Evolutionary conservation across 1,139 yeast genomes (phyloP), one percentile per base, ranked within the genome.

Genomic region (Meyerozyma carpophila): DNA sequence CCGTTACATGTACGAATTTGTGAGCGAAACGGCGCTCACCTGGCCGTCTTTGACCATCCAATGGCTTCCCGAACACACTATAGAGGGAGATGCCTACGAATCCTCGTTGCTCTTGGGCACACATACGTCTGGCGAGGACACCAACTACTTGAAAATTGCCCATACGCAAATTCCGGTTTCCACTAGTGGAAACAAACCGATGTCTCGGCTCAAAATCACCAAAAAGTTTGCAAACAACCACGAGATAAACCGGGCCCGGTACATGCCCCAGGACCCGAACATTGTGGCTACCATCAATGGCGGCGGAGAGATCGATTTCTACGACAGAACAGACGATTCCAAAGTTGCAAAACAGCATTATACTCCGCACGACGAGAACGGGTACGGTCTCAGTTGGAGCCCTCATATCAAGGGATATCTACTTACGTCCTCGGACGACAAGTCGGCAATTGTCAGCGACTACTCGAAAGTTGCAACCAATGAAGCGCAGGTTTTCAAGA

Each of bases 31-130:
- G 0, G 87, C 87, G 2, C 64, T 85, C 41, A 76, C 83, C 8
- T 86, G 94, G 94, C 94, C 95, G 1, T 82, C 91, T 4, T 66
- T 85, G 43, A 83, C 93, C 2, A 73, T 84, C 3, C 87, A 85
- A 63, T 85, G 93, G 89, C 63, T 84, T 14, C 90, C 90, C 1
- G 70, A 75, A 41, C 63, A 60, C 47, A 43, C 50, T 1, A 47
- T 43, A n/a, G 50, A 49, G 26, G 59, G 60, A 63, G 57, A 74
- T 50, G 50, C 76, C 57, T 49, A 77, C 58, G 66, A 71, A 55
- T 60, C 74, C 27, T 62, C 58, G 41, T 61, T 93, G 44, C 61
- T 91, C 20, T 64, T 91, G 36, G 96, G 97, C 10, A 93, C 98
- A 0, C 91, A 88, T 58, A 88, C 98, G 0, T 79, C 91, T 1